Base-by-base conservation (phyloP, 768 basidiomycete species). In the Agrocybe chaxingu region DNA sequence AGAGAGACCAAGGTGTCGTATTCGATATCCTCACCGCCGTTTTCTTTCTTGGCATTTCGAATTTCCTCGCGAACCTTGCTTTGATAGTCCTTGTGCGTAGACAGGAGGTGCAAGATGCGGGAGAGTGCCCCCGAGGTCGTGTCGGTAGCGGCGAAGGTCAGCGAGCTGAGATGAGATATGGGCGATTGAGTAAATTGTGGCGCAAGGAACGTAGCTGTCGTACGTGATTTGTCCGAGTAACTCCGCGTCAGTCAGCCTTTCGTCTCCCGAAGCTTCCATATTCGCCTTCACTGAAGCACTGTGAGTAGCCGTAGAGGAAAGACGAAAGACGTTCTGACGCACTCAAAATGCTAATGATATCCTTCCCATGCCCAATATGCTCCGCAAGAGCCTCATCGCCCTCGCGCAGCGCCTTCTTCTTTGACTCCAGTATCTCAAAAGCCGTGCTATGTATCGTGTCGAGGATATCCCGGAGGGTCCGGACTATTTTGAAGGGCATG, bases 321-420 rank as follows among this genome's bases (percentile, higher is more conserved):
- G 30, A 33, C 3, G 33, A 32, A 30, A 47, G 34, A 24, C 39
- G 7, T 39, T 10, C 29, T 10, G 12, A 54, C 74, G 38, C 54
- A 80, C 77, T 61, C 30, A 79, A 56, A 38, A 77, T 66, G 48
- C 72, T 77, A 53, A 78, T 65, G 16, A 80, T 68, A 55, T 78
- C 77, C 40, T 72, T 73, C 8, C 70, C 72, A 50, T 65, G 64
- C 8, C 67, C 69, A 37, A 70, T 62, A 48, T 70, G 66, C 10
- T 51, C 55, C 11, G 52, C 48, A 3, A 69, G 58, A 2, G 60
- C 67, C 34, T 64, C 65, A 31, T 73, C 71, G 4, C 69, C 71
- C 18, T 61, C 58, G 8, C 50, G 52, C 2, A 76, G 38, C 2
- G 70, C 65, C 32, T 51, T 57, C 50, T 68, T 71, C 59, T 76